A percentile compares a stretch with the other conserved stretches of the same genome.
phyloP scores from a whole-genome alignment of 1,284 basidiomycete genomes.

The Neonothopanus nambi region DNA sequence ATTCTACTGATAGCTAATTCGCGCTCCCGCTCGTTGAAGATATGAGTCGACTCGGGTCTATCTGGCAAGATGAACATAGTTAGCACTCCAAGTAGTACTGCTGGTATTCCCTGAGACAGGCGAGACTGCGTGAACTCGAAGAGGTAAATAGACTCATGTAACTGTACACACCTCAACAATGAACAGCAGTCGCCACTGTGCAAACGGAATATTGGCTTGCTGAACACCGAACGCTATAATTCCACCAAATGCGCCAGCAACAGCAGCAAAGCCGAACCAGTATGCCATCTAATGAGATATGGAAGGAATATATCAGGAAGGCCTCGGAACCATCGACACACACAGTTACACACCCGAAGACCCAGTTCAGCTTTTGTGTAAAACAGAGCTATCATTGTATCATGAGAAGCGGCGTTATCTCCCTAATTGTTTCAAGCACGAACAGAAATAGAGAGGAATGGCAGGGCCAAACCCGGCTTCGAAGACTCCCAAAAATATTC shows the following conservation, averaged over 20 bases:
- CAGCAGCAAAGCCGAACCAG: constrained; percentile 80
- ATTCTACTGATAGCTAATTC: constrained; percentile 72
- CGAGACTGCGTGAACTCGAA: not conserved
- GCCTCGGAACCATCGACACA: too few relatives aligned
- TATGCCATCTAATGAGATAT: constrained; percentile 58
- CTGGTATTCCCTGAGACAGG: constrained; percentile 55
- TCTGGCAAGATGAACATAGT: constrained; percentile 72
- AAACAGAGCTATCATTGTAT: constrained; percentile 54
- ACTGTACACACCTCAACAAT: constrained; percentile 64
- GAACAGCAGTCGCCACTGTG: constrained; percentile 72
- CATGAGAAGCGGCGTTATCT: not conserved
- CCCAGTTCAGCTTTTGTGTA: constrained; percentile 77
- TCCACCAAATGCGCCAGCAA: constrained; percentile 78
- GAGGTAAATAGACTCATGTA: not conserved
- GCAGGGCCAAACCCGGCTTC: constrained; percentile 75
- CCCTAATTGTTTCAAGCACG: constrained; percentile 21
- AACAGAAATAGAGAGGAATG: constrained; percentile 75
- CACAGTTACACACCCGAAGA: constrained; percentile 42
- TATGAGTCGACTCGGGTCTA: constrained; percentile 74
- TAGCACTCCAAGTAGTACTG: constrained; percentile 66
- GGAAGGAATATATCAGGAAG: not conserved
- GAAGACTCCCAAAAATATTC: constrained; percentile 66
- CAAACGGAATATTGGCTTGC: constrained; percentile 48
- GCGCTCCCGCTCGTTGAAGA: constrained; percentile 73
- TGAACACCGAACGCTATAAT: constrained; percentile 73